These are phyloP conservation scores for Arctostaphylos glauca DNA, from an alignment of 148 eudicot species.

Conservation along the genomic window DNA sequence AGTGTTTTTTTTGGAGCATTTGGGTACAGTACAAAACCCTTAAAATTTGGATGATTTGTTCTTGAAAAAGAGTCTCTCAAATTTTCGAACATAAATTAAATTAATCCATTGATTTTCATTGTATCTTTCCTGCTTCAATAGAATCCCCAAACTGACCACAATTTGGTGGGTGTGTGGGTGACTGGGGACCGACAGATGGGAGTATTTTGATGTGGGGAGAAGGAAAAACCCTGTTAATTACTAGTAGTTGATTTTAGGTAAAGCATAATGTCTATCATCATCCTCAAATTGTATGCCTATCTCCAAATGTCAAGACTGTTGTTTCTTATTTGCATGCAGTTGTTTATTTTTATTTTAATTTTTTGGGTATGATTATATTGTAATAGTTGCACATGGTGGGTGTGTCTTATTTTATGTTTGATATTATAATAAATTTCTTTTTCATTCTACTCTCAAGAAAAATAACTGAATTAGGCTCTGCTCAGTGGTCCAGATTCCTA, in stretches of 20 bases:
- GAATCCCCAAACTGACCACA: not conserved
- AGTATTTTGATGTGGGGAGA: not conserved
- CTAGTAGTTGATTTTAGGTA: not conserved
- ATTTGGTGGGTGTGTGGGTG: not conserved
- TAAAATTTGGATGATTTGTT: not conserved
- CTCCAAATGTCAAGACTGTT: not conserved
- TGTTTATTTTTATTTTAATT: not conserved
- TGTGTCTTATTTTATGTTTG: no score
- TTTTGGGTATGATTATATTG: not conserved
- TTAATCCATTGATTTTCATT: not conserved
- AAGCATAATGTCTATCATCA: not conserved
- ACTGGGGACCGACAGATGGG: not conserved
- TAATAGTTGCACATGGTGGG: no score
- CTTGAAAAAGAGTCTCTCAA: not conserved
- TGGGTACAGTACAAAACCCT: not conserved
- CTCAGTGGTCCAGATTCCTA: no score
- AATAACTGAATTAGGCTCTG: no score
- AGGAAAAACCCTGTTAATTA: not conserved
- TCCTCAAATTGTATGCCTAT: not conserved
- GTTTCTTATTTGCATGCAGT: not conserved
- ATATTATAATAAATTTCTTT: no score
- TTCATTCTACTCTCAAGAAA: no score
- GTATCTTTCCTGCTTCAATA: not conserved
- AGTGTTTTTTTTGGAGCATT: conserved; percentile 1
- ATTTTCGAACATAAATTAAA: not conserved